phyloP scores from a whole-genome alignment of 257 asterid genomes.

The Solanum sitiens region DNA sequence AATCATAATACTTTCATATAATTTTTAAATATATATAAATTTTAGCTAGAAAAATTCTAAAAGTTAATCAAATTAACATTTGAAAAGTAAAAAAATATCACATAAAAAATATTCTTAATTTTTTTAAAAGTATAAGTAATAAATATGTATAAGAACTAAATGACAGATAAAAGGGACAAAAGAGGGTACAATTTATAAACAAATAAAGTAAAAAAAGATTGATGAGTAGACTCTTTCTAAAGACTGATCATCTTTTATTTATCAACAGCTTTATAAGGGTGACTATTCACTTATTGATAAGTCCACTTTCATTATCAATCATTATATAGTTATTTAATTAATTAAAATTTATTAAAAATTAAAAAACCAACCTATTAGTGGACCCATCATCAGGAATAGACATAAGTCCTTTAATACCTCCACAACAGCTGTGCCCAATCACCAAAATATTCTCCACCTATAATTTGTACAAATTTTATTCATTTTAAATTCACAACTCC shows the following conservation, averaged over 20 bases:
- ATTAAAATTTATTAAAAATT: neutral
- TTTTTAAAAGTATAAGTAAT: neutral
- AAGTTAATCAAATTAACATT: neutral
- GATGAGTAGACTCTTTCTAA: neutral
- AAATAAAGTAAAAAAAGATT: neutral
- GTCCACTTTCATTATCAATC: neutral
- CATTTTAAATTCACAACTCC: neutral
- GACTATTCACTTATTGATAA: neutral
- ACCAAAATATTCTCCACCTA: constrained; percentile 84
- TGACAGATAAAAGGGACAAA: neutral
- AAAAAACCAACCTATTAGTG: constrained; percentile 35
- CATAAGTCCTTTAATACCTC: constrained; percentile 91
- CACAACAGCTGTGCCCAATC: constrained; percentile 91
- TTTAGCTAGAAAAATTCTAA: no score
- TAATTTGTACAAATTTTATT: neutral
- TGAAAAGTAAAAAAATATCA: neutral
- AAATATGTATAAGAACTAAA: neutral
- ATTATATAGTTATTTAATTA: neutral
- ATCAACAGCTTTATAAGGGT: neutral
- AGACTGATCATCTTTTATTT: neutral
- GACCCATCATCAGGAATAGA: constrained; percentile 79
- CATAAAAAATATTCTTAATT: neutral
- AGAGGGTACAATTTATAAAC: neutral
- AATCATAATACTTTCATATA: no score
- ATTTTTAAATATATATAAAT: no score